These are phyloP conservation scores for Collybiopsis luxurians DNA, from an alignment of 768 basidiomycete genomes.

Conservation along the genomic window DNA sequence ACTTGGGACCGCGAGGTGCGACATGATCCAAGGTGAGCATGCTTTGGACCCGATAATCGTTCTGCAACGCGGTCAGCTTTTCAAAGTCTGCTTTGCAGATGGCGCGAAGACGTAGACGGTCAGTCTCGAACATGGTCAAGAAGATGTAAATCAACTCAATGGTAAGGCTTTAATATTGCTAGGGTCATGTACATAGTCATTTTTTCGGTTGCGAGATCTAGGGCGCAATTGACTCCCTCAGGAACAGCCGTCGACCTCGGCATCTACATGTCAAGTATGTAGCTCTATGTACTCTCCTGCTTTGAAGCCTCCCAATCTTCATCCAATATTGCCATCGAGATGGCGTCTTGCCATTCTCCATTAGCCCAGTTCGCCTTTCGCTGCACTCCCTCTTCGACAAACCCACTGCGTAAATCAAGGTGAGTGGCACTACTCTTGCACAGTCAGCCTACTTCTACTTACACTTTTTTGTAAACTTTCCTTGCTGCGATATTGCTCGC, in stretches of 20 bases:
- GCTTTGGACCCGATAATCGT: conserved; percentile 23
- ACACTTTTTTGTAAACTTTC: conserved; percentile 40
- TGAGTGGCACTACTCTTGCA: neutral
- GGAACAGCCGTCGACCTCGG: too few species aligned
- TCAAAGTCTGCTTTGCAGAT: conserved; percentile 28
- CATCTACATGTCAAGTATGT: too few species aligned
- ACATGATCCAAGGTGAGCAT: conserved; percentile 10
- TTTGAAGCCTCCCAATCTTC: conserved; percentile 32
- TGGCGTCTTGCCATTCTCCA: conserved; percentile 33
- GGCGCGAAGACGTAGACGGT: conserved; percentile 30
- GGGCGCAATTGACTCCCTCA: too few species aligned
- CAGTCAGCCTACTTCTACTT: conserved; percentile 17
- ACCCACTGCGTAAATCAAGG: conserved; percentile 27
- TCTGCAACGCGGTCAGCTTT: conserved; percentile 25
- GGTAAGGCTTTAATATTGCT: neutral
- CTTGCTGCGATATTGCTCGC: conserved; percentile 36
- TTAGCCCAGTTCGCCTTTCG: conserved; percentile 32
- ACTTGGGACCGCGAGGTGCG: conserved; percentile 5
- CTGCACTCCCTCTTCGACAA: conserved; percentile 35
- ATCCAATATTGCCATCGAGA: conserved; percentile 35
- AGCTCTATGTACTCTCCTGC: too few species aligned
- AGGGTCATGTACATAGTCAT: too few species aligned
- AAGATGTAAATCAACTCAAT: neutral
- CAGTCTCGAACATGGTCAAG: conserved; percentile 23
- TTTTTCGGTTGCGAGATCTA: too few species aligned